phyloP scores from a whole-genome alignment of 2,329 filamentous ascomycete species.

The Myriosclerotinia duriaeana region DNA sequence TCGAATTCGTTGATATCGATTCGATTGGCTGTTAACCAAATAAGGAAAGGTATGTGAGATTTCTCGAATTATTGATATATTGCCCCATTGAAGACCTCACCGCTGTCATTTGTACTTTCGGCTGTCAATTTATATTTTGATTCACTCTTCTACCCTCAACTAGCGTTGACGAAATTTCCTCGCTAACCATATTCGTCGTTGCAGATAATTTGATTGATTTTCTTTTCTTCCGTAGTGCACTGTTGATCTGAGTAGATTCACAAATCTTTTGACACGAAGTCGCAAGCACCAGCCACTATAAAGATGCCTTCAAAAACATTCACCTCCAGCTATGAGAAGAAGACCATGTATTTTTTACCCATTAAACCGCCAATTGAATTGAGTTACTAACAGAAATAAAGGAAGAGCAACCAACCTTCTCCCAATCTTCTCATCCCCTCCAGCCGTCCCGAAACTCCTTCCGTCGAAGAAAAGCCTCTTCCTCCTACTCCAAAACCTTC shows the following conservation, averaged over 20 bases:
- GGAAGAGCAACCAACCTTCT: background rate
- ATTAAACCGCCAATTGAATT: background rate
- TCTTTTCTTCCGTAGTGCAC: background rate
- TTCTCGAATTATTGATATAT: background rate
- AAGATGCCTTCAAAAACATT: background rate
- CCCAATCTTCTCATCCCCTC: background rate
- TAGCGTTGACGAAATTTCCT: rapidly evolving
- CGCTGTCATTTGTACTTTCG: background rate
- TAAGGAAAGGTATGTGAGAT: background rate
- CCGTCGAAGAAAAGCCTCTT: background rate
- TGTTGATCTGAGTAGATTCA: background rate
- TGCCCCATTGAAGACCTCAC: background rate
- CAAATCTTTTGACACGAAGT: background rate
- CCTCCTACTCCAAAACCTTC: background rate
- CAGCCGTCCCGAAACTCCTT: background rate
- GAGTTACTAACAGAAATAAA: background rate
- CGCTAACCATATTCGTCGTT: background rate
- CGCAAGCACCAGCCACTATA: background rate
- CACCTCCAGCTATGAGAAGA: background rate
- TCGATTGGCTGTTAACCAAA: background rate
- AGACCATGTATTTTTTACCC: background rate
- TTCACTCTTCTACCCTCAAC: background rate
- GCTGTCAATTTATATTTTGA: background rate
- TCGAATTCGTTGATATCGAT: background rate
- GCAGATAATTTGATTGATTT: background rate